Conservation (phyloP, 768 basidiomycete genomes). For the Lentinula edodes region DNA sequence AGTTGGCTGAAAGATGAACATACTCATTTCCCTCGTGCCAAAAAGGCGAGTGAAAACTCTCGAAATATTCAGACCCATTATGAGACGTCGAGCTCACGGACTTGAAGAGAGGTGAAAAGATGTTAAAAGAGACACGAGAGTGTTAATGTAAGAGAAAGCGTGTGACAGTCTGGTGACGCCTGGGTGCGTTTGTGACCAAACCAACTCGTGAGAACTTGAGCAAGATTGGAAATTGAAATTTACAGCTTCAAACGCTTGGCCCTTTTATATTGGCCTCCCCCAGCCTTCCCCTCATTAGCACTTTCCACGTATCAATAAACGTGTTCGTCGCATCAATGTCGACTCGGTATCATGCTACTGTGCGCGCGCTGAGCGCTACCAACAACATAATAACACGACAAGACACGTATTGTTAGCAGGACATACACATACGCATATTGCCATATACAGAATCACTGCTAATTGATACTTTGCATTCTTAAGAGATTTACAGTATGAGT, state of each 20-base stretch:
- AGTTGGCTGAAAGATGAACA: slow-evolving; percentile 34
- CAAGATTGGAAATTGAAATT: not conserved
- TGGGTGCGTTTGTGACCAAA: not conserved
- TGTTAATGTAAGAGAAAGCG: slow-evolving; percentile 17
- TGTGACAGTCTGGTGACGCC: not conserved
- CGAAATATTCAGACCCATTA: slow-evolving; percentile 79
- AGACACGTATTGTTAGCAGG: not conserved
- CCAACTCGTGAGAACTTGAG: not conserved
- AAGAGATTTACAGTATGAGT: too few relatives aligned
- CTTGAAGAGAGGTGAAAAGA: slow-evolving; percentile 16
- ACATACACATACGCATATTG: too few relatives aligned
- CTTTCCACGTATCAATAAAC: not conserved
- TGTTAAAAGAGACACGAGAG: slow-evolving; percentile 14
- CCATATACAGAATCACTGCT: too few relatives aligned
- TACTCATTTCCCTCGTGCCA: slow-evolving; percentile 99
- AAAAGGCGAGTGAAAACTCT: slow-evolving; percentile 78
- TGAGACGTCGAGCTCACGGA: slow-evolving; percentile 25
- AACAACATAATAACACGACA: not conserved
- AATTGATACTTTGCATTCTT: too few relatives aligned
- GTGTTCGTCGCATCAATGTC: not conserved
- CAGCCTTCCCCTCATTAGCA: not conserved
- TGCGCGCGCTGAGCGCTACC: not conserved
- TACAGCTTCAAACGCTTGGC: not conserved
- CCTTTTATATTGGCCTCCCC: slow-evolving; percentile 6
- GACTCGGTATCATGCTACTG: not conserved